A percentile compares a stretch with the other conserved stretches of the same genome.
Evolutionary conservation across 257 asterid species (phyloP).

Genomic region (Osmanthus fragrans): DNA sequence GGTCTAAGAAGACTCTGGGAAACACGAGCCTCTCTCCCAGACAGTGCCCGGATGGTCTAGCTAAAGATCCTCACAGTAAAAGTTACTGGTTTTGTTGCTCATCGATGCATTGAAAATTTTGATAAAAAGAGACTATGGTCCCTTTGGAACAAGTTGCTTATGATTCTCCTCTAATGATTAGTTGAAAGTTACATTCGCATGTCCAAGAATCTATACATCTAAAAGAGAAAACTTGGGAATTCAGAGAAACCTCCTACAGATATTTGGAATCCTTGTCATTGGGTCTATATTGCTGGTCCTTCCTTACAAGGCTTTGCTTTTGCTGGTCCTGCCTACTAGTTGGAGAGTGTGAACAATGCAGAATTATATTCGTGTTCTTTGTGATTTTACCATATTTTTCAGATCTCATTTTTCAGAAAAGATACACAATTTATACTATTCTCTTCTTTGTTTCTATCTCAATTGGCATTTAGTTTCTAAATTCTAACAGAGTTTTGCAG

Average conservation of each 20-base stretch:
- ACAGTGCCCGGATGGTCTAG: too few species aligned
- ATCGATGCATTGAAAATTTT: background rate
- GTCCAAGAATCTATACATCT: slow-evolving; percentile 23
- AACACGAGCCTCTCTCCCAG: too few species aligned
- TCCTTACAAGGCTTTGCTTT: too few species aligned
- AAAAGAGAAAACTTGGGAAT: slow-evolving; percentile 12
- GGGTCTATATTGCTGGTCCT: background rate
- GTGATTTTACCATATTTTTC: too few species aligned
- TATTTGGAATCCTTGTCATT: slow-evolving; percentile 1
- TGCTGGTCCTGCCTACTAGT: slow-evolving; percentile 33
- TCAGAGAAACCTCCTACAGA: background rate
- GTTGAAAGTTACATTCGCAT: slow-evolving; percentile 33
- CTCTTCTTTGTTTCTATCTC: too few species aligned
- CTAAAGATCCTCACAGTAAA: too few species aligned
- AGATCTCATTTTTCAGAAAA: too few species aligned
- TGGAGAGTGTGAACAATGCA: slow-evolving; percentile 15
- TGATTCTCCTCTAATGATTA: slow-evolving; percentile 33
- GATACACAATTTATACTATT: too few species aligned
- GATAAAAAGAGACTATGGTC: slow-evolving; percentile 7
- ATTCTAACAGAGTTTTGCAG: too few species aligned
- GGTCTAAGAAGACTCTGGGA: too few species aligned
- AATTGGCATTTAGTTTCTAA: too few species aligned
- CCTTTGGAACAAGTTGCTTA: slow-evolving; percentile 15
- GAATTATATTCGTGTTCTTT: too few species aligned
- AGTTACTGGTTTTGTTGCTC: background rate